Evolutionary conservation across 176 grass and related monocot species (phyloP).

Genomic region (Dendrocalamus sinicus): DNA sequence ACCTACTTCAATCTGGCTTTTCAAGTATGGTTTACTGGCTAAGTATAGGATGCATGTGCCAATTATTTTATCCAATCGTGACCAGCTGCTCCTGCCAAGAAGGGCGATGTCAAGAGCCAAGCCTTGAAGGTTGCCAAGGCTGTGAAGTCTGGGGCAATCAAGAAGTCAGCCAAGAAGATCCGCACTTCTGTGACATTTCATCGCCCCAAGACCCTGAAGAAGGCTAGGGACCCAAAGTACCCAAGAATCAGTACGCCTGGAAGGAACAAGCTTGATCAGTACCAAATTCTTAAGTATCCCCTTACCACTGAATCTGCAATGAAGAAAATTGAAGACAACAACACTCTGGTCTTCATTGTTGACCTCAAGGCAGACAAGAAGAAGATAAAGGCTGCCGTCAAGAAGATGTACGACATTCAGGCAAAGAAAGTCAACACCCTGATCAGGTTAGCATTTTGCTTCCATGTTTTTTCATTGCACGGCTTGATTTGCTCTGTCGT

Average conservation of each 20-base stretch:
- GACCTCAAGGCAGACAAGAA: constrained; percentile 83
- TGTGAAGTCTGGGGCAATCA: constrained; percentile 59
- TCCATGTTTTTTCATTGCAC: neutral
- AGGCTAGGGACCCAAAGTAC: constrained; percentile 64
- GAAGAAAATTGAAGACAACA: constrained; percentile 92
- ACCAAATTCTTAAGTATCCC: constrained; percentile 80
- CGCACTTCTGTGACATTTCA: constrained; percentile 71
- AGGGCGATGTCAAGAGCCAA: constrained; percentile 66
- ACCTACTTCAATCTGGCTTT: neutral
- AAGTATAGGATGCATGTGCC: neutral
- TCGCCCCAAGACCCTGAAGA: constrained; percentile 67
- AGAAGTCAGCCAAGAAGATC: constrained; percentile 71
- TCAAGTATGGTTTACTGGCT: neutral
- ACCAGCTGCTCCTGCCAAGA: constrained; percentile 48
- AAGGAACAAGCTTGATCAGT: constrained; percentile 85
- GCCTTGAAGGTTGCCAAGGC: constrained; percentile 82
- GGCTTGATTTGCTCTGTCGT: neutral
- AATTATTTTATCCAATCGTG: constrained; percentile 5
- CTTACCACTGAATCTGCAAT: constrained; percentile 79
- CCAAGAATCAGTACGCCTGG: constrained; percentile 65
- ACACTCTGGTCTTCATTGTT: constrained; percentile 77
- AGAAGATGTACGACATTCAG: constrained; percentile 86
- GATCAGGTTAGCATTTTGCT: constrained; percentile 57
- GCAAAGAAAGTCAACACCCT: constrained; percentile 86
- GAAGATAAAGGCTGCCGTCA: constrained; percentile 82